Percentiles rank a stretch among this genome's conserved stretches.
phyloP scores from a whole-genome alignment of 2,329 filamentous ascomycete species.

The Diaporthe eres region DNA sequence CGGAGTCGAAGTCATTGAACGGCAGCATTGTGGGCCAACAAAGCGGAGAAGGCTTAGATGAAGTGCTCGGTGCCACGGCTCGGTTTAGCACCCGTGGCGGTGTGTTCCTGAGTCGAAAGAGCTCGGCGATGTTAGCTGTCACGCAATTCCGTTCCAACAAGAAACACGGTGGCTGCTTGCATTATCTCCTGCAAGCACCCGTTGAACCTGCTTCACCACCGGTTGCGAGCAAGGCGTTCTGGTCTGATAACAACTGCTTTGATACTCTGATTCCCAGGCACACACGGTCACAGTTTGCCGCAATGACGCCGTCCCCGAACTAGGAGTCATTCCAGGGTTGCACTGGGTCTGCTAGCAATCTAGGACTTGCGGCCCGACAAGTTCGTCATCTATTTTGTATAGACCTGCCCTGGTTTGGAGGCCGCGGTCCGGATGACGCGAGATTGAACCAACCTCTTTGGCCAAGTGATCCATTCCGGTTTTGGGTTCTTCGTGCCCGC shows the following conservation, averaged over 20 bases:
- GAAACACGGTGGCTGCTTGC: conserved; percentile 5
- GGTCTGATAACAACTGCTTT: neutral
- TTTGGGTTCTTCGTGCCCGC: conserved; percentile 5
- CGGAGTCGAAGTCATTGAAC: neutral
- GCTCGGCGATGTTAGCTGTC: neutral
- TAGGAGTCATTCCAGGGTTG: conserved; percentile 34
- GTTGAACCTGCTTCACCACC: neutral
- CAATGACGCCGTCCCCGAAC: conserved; percentile 17
- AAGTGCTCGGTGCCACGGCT: neutral
- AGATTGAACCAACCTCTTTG: conserved; percentile 11
- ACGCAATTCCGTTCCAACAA: neutral
- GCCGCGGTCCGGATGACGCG: conserved; percentile 37
- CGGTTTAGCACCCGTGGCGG: neutral
- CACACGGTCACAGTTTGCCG: conserved; percentile 12
- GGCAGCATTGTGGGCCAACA: neutral
- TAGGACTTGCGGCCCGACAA: conserved; percentile 43
- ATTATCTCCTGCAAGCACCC: neutral
- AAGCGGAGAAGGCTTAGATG: neutral
- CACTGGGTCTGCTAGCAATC: conserved; percentile 34
- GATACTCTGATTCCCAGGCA: conserved; percentile 17
- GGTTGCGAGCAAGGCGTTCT: neutral
- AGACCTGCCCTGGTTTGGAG: conserved; percentile 21
- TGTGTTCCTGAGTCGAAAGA: conserved; percentile 1
- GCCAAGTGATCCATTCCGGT: conserved; percentile 11
- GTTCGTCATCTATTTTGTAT: conserved; percentile 36